Evolutionary conservation across 805 yeast genomes (phyloP).

Genomic region (Blastobotrys chiropterorum): DNA sequence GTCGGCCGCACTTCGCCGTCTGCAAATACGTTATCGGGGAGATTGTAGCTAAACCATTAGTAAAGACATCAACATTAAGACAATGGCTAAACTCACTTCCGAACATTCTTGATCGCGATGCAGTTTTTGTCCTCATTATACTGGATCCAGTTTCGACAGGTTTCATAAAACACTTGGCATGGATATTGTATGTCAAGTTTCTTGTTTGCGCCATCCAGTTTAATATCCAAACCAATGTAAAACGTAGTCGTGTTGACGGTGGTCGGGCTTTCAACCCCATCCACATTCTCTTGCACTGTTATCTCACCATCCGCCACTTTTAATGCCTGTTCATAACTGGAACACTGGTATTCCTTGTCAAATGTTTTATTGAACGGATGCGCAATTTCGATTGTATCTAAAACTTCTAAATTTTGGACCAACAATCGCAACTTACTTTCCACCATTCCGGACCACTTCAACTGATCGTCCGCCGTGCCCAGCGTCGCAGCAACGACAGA

Average conservation of each 20-base stretch:
- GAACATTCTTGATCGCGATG: slow-evolving; percentile 65
- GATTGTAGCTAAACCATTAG: slow-evolving; percentile 41
- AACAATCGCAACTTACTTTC: slow-evolving; percentile 79
- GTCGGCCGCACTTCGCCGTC: slow-evolving; percentile 75
- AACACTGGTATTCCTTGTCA: slow-evolving; percentile 45
- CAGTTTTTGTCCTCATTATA: slow-evolving; percentile 57
- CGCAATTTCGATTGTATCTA: slow-evolving; percentile 71
- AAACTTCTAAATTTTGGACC: slow-evolving; percentile 75
- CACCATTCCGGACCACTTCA: slow-evolving; percentile 88
- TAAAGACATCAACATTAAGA: slow-evolving; percentile 1
- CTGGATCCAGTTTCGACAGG: slow-evolving; percentile 67
- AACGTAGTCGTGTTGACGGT: slow-evolving; percentile 62
- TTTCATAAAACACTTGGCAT: slow-evolving; percentile 78
- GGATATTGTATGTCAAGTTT: slow-evolving; percentile 78
- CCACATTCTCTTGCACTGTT: slow-evolving; percentile 34
- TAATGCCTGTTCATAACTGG: slow-evolving; percentile 48
- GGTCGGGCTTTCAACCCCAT: slow-evolving; percentile 18
- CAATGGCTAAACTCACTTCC: slow-evolving; percentile 42
- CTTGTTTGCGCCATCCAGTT: slow-evolving; percentile 39
- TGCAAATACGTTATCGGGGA: slow-evolving; percentile 77
- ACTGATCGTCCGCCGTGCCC: slow-evolving; percentile 72
- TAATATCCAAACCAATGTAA: slow-evolving; percentile 70
- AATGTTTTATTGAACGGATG: slow-evolving; percentile 86
- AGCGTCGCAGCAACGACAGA: slow-evolving; percentile 74
- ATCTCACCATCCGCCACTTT: slow-evolving; percentile 55